Evolutionary conservation across 257 asterid genomes (phyloP).

Genomic region (Solanum boliviense): DNA sequence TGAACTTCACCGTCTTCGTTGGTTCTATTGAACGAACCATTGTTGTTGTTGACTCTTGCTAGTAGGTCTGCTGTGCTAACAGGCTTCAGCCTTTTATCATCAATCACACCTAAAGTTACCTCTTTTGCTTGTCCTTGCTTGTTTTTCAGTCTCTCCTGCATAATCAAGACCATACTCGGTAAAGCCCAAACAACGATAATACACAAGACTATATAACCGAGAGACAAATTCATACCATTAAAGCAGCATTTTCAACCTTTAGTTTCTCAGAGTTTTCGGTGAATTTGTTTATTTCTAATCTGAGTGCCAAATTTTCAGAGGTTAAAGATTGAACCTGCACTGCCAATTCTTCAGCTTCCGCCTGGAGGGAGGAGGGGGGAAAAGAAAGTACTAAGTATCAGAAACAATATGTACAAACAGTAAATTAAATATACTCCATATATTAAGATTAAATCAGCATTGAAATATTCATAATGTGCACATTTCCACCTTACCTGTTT

Average conservation of each 20-base stretch:
- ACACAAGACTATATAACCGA: background rate
- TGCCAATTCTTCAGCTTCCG: slow-evolving; percentile 83
- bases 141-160: slow-evolving; percentile 54
- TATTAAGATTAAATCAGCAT: background rate
- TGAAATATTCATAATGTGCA: background rate
- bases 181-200: background rate
- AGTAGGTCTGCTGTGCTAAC: slow-evolving; percentile 67
- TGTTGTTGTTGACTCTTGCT: slow-evolving; percentile 66
- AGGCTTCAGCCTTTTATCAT: slow-evolving; percentile 37
- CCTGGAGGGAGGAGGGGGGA: slow-evolving; percentile 24
- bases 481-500: slow-evolving; percentile 51
- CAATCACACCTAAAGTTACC: slow-evolving; percentile 19
- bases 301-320: slow-evolving; percentile 61
- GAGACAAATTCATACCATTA: slow-evolving; percentile 29
- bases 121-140: slow-evolving; percentile 22
- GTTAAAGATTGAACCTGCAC: slow-evolving; percentile 51
- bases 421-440: background rate
- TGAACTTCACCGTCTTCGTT: slow-evolving; percentile 38
- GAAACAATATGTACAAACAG: background rate
- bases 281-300: slow-evolving; percentile 51
- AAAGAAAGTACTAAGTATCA: background rate
- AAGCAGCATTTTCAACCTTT: slow-evolving; percentile 60
- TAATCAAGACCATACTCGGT: background rate
- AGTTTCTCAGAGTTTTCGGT: slow-evolving; percentile 48
- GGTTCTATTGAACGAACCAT: slow-evolving; percentile 18